Evolutionary conservation across 805 yeast genomes (phyloP).

Genomic region (Kockiozyma suomiensis): DNA sequence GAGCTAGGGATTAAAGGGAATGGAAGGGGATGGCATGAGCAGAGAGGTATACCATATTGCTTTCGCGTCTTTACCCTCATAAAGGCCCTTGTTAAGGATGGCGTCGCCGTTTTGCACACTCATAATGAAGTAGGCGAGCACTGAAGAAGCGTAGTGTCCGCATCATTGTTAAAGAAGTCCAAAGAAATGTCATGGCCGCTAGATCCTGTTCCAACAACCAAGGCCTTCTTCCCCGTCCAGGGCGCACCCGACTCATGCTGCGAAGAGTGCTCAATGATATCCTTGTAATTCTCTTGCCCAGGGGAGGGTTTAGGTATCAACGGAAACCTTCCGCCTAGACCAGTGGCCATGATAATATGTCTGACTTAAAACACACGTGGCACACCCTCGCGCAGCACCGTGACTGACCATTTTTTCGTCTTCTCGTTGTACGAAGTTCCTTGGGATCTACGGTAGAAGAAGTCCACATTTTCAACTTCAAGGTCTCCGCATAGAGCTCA

Average conservation of each 20-base stretch:
- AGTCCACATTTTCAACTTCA: conserved; percentile 49
- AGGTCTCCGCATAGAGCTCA: conserved; percentile 47
- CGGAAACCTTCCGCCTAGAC: conserved; percentile 51
- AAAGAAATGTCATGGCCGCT: conserved; percentile 53
- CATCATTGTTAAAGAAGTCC: conserved; percentile 52
- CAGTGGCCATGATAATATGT: conserved; percentile 51
- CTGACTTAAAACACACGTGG: conserved; percentile 32
- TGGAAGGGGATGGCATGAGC: too few relatives aligned
- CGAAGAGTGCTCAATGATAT: conserved; percentile 49
- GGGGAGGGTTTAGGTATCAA: conserved; percentile 47
- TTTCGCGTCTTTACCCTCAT: too few relatives aligned
- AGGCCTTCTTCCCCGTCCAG: conserved; percentile 48
- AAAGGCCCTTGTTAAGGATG: too few relatives aligned
- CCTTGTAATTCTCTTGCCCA: conserved; percentile 46
- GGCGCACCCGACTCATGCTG: conserved; percentile 48
- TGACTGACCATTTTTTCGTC: conserved; percentile 44
- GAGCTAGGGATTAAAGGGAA: too few relatives aligned
- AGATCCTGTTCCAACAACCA: conserved; percentile 52
- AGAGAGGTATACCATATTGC: too few relatives aligned
- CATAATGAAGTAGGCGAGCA: conserved; percentile 52
- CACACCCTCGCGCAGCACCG: conserved; percentile 38
- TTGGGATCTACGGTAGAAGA: conserved; percentile 40
- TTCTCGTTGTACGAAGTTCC: conserved; percentile 43
- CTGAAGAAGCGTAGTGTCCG: conserved; percentile 50
- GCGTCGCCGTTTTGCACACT: too few relatives aligned